Conservation (phyloP, 345 rosid genomes). For the Ceriops zippeliana region DNA sequence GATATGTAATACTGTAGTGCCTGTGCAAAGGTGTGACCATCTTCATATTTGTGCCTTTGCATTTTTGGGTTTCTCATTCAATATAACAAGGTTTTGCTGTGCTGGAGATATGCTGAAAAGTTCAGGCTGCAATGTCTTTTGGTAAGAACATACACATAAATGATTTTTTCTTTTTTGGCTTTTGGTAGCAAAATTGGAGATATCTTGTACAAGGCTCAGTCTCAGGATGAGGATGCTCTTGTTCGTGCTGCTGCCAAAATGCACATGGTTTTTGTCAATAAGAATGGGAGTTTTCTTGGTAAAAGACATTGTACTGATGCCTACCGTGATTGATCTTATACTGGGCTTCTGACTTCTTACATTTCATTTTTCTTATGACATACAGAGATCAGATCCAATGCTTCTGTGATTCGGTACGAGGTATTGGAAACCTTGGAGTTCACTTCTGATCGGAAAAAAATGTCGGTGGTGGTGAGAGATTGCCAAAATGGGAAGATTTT, state of each 20-base stretch:
- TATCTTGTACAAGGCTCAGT: constrained; percentile 81
- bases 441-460: constrained; percentile 96
- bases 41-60: background rate
- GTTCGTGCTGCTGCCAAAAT: constrained; percentile 87
- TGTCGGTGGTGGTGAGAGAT: constrained; percentile 90
- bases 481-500: constrained; percentile 63
- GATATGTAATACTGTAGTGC: constrained; percentile 87
- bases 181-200: constrained; percentile 74
- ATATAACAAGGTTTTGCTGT: background rate
- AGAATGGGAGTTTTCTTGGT: constrained; percentile 76
- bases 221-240: constrained; percentile 99
- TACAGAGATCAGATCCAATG: constrained; percentile 77
- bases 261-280: constrained; percentile 69
- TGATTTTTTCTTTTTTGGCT: constrained; percentile 10
- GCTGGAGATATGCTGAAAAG: background rate
- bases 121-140: constrained; percentile 3
- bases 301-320: constrained; percentile 27
- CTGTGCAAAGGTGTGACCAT: constrained; percentile 62
- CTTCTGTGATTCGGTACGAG: constrained; percentile 56
- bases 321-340: constrained; percentile 11
- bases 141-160: constrained; percentile 1
- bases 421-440: constrained; percentile 85
- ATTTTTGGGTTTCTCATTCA: background rate
- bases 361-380: constrained; percentile 22
- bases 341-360: constrained; percentile 5